phyloP scores from a whole-genome alignment of 192 early-diverging fungal species.

The Coemansia sp. region DNA sequence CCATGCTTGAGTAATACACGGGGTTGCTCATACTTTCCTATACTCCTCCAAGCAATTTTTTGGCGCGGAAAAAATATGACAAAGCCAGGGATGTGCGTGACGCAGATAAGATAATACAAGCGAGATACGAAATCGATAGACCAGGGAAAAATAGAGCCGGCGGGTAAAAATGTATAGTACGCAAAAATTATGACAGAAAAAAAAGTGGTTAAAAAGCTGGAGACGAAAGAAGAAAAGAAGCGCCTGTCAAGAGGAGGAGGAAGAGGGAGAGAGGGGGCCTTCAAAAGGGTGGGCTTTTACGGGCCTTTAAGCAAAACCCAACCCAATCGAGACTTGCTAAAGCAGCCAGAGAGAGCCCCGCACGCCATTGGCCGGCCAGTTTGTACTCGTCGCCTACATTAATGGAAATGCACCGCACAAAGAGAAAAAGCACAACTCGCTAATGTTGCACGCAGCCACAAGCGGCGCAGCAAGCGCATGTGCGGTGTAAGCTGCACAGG shows the following conservation, averaged over 20 bases:
- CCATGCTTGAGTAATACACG: conserved; percentile 40
- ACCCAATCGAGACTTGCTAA: neutral
- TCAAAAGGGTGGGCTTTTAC: neutral
- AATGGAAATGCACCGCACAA: neutral
- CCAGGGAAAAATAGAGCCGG: neutral
- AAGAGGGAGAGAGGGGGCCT: too few species aligned
- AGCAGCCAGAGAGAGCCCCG: neutral
- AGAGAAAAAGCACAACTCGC: neutral
- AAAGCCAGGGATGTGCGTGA: too few species aligned
- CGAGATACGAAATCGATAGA: neutral
- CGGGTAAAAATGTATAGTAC: neutral
- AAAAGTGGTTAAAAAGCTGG: too few species aligned
- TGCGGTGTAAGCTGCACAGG: too few species aligned
- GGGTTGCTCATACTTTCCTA: neutral
- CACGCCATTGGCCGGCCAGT: neutral
- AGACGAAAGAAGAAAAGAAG: too few species aligned
- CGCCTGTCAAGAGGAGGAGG: too few species aligned
- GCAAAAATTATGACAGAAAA: neutral
- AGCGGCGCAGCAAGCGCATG: neutral
- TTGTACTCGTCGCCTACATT: neutral
- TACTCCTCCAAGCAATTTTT: neutral
- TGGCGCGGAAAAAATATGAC: neutral
- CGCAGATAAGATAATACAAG: neutral
- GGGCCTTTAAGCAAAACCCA: neutral
- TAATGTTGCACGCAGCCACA: neutral